Evolutionary conservation across 345 rosid genomes (phyloP).

Genomic region (Toxicodendron radicans): DNA sequence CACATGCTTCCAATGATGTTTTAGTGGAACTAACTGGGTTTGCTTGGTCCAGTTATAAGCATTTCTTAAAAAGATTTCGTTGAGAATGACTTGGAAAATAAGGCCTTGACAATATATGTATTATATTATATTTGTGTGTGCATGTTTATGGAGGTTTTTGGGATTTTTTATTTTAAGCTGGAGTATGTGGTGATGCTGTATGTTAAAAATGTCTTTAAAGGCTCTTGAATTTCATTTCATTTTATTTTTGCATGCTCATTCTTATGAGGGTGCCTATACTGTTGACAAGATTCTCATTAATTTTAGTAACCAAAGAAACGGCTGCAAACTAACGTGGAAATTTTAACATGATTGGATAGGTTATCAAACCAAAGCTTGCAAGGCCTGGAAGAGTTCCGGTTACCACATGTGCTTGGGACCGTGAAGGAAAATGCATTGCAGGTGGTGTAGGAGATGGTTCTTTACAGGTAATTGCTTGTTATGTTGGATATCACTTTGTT

Average conservation of each 20-base stretch:
- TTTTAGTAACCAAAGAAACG: not conserved
- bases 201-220: not conserved
- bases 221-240: no score
- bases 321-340: conserved; percentile 16
- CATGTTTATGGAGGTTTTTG: not conserved
- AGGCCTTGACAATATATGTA: not conserved
- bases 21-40: not conserved
- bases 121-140: not conserved
- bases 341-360: conserved; percentile 46
- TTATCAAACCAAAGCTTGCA: conserved; percentile 95
- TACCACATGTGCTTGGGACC: conserved; percentile 93
- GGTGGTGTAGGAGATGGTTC: conserved; percentile 97
- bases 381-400: conserved; percentile 97
- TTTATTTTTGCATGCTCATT: no score
- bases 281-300: no score
- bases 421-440: conserved; percentile 86
- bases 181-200: not conserved
- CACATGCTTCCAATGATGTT: not conserved
- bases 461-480: conserved; percentile 64
- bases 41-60: not conserved
- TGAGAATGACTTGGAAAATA: not conserved
- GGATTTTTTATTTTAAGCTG: not conserved
- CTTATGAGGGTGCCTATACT: no score
- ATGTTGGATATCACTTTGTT: not conserved
- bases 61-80: not conserved